A percentile compares a stretch with the other conserved stretches of the same genome.
These are phyloP conservation scores for Triticum dicoccoides DNA, from an alignment of 176 grass and related monocot genomes.

Conservation along the genomic window DNA sequence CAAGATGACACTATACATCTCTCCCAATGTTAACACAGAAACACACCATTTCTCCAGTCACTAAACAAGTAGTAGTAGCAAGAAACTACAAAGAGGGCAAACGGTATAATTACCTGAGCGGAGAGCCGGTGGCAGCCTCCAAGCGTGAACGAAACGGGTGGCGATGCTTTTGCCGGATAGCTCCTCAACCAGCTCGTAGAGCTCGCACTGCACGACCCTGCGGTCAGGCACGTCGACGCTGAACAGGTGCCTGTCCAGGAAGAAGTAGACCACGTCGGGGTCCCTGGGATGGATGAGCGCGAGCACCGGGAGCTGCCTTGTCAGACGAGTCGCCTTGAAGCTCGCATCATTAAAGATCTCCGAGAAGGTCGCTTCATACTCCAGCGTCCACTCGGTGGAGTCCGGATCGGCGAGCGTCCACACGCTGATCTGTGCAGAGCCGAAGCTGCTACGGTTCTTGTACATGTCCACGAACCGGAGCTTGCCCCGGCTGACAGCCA, in stretches of 20 bases:
- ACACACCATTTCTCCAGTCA: not conserved
- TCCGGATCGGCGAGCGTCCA: constrained; percentile 19
- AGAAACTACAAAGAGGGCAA: not conserved
- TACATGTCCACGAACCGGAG: constrained; percentile 14
- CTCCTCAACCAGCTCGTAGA: not conserved
- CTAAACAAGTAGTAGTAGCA: not conserved
- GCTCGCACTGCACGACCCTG: not conserved
- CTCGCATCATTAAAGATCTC: not conserved
- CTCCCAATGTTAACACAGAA: not conserved
- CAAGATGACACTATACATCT: not conserved
- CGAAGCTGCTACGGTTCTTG: not conserved
- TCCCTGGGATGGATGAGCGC: constrained; percentile 1
- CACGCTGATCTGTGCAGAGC: not conserved
- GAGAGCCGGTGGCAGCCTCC: not conserved
- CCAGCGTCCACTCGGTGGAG: constrained; percentile 4
- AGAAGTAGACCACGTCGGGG: constrained; percentile 17
- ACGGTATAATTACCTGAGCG: not conserved
- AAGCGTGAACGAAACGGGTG: constrained; percentile 2
- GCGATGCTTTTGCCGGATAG: not conserved
- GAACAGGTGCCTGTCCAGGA: not conserved
- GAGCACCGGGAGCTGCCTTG: not conserved
- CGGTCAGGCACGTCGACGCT: not conserved
- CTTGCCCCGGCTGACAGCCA: constrained; percentile 8
- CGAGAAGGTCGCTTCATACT: not conserved
- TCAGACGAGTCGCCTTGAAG: not conserved